Evolutionary conservation across 2,329 filamentous ascomycete genomes (phyloP).

Genomic region (Talaromyces sp.): DNA sequence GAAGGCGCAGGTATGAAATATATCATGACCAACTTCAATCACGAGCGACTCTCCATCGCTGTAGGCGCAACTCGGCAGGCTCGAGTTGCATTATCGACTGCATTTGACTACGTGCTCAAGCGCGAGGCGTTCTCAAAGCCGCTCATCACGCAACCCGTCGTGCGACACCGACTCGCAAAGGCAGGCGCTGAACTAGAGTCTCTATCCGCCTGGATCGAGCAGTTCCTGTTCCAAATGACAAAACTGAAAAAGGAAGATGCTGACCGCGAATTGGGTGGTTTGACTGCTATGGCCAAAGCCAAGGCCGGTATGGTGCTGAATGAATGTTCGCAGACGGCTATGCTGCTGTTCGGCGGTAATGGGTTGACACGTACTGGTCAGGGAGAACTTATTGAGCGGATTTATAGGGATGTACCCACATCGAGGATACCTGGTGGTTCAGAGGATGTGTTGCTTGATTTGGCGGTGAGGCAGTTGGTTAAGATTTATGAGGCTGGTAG

Average conservation of each 20-base stretch:
- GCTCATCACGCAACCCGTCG: slow-evolving; percentile 70
- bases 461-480: slow-evolving; percentile 66
- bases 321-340: slow-evolving; percentile 66
- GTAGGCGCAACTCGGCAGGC: slow-evolving; percentile 62
- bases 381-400: slow-evolving; percentile 68
- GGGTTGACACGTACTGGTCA: slow-evolving; percentile 67
- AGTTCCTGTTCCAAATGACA: slow-evolving; percentile 66
- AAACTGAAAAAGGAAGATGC: slow-evolving; percentile 51
- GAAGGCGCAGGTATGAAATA: slow-evolving; percentile 72
- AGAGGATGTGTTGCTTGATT: slow-evolving; percentile 69
- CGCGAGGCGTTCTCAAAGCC: slow-evolving; percentile 66
- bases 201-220: slow-evolving; percentile 69
- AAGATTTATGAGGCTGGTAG: slow-evolving; percentile 56
- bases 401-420: slow-evolving; percentile 62
- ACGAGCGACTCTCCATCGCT: slow-evolving; percentile 66
- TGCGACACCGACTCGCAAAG: slow-evolving; percentile 69
- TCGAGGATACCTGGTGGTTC: slow-evolving; percentile 64
- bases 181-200: slow-evolving; percentile 65
- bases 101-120: slow-evolving; percentile 62
- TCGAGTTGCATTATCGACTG: slow-evolving; percentile 57
- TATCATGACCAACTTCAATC: slow-evolving; percentile 77
- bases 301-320: slow-evolving; percentile 68
- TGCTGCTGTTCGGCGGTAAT: slow-evolving; percentile 70
- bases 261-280: slow-evolving; percentile 59
- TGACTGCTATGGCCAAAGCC: slow-evolving; percentile 70